Evolutionary conservation across 2,329 filamentous ascomycete species (phyloP).

Genomic region (Colletotrichum horii): DNA sequence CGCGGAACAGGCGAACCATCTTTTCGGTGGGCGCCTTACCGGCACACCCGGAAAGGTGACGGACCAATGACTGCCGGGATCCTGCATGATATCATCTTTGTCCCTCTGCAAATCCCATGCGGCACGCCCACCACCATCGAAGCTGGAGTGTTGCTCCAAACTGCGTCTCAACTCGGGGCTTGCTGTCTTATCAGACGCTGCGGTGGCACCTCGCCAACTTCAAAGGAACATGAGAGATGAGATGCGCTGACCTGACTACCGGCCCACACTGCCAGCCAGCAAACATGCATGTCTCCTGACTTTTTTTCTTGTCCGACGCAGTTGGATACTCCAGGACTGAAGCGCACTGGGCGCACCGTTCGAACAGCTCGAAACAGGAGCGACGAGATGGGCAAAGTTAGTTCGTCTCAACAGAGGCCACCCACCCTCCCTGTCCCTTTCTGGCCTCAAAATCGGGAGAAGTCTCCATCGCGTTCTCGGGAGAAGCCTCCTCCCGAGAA

Average conservation of each 20-base stretch:
- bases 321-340: not conserved
- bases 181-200: not conserved
- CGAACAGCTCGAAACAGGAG: not conserved
- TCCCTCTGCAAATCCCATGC: not conserved
- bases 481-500: not conserved
- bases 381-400: not conserved
- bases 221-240: not conserved
- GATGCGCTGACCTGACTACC: not conserved
- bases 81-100: not conserved
- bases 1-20: not conserved
- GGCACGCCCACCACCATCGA: not conserved
- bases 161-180: not conserved
- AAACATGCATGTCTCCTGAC: constrained; percentile 3
- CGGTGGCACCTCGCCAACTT: not conserved
- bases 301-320: not conserved
- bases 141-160: not conserved
- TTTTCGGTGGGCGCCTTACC: constrained; percentile 9
- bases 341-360: not conserved
- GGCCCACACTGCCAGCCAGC: not conserved
- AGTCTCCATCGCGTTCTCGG: not conserved
- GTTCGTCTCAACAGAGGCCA: not conserved
- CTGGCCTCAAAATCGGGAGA: not conserved
- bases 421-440: too few species aligned
- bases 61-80: not conserved
- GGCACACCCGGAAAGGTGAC: not conserved